Conservation (phyloP, 129 eudicot species). For the Artemisia argyi region DNA sequence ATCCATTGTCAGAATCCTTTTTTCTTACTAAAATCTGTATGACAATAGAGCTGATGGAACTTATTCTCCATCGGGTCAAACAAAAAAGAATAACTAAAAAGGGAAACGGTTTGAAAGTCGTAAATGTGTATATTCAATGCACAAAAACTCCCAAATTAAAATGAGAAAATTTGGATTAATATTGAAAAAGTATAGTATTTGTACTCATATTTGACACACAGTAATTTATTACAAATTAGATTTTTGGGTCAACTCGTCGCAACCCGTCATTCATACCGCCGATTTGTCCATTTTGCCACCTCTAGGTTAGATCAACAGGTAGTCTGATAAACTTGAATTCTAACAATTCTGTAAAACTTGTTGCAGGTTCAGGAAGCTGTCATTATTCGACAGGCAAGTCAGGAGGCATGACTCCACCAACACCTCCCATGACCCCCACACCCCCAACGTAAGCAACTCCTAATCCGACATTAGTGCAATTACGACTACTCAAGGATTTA, state of each 20-base stretch:
- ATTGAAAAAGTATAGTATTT: too few relatives aligned
- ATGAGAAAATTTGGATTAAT: too few relatives aligned
- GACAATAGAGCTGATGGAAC: not conserved
- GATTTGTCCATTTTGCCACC: constrained; percentile 1
- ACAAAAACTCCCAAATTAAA: too few relatives aligned
- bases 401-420: constrained; percentile 39
- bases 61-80: too few relatives aligned
- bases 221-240: too few relatives aligned
- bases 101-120: too few relatives aligned
- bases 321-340: not conserved
- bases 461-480: not conserved
- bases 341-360: not conserved
- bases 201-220: too few relatives aligned
- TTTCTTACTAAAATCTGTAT: not conserved
- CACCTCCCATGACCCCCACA: constrained; percentile 35
- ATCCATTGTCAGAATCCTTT: not conserved
- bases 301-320: constrained; percentile 7
- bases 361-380: constrained; percentile 76
- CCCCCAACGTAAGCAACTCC: constrained; percentile 43
- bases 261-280: not conserved
- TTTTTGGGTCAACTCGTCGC: too few relatives aligned
- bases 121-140: too few relatives aligned
- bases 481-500: not conserved
- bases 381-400: constrained; percentile 47
- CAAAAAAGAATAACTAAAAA: too few relatives aligned